Base-by-base conservation (phyloP, 2,329 filamentous ascomycete genomes). In the Cyphellophora europaea region DNA sequence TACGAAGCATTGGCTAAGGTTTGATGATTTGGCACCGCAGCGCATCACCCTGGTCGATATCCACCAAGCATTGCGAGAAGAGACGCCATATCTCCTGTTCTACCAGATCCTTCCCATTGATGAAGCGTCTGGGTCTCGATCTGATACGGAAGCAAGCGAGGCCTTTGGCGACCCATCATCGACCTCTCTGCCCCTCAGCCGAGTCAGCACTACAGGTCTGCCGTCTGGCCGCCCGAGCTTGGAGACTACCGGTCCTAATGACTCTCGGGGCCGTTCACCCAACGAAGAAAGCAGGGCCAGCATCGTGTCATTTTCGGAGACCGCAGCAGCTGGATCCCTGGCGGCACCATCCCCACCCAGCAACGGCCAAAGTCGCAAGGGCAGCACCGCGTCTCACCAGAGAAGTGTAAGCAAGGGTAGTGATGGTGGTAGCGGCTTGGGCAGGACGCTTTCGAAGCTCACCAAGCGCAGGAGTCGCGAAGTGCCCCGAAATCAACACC, bases 21-120 rank as follows among this genome's bases (percentile, higher is more conserved):
- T 94, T 49, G 91, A 98, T 53, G 91, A 98, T 54, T 66, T 96
- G n/a, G 64, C 75, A 1, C 65, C 72, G 21, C 70, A 78, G 37
- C 75, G 89, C 16, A 81, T 96, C 3, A 71, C 69, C 0, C 71
- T 81, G 36, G 78, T 95, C 32, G 76, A 93, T 50, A 81, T 95
- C 43, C 79, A 83, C 42, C 63, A 80, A 47, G 80, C 84, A 0
- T 62, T 96, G 32, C 80, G 76, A 47, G 72, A 81, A n/a, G 88
- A 95, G 56, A 93, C 86, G 56, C 89, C 91, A 0, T 96, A 96
- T 55, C 71, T 96, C 5, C 67, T 98, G 0, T 96, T 96, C 58
- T 98, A 95, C 53, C 89, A 95, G 56, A 84, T 96, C 27, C 74
- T 93, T 18, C 88, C 89, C 0, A 86, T 93, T 51, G 75, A 85